Conservation (phyloP, 169 alveolate genomes). For the Theileria equi region DNA sequence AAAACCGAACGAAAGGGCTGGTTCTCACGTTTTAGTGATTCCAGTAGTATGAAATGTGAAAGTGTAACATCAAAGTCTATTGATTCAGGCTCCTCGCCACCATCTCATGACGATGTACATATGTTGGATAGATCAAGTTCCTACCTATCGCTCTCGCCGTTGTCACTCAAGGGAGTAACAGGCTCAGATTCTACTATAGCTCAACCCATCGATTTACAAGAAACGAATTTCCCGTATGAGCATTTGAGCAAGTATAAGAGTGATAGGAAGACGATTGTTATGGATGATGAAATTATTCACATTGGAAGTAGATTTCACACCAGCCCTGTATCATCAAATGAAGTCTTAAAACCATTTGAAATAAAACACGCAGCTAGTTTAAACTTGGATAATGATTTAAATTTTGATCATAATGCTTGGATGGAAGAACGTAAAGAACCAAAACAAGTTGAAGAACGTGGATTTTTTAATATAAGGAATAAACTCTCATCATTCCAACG, state of each 20-base stretch:
- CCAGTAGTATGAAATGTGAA: constrained; percentile 32
- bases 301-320: constrained; percentile 3
- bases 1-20: constrained; percentile 19
- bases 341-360: constrained; percentile 11
- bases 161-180: constrained; percentile 4
- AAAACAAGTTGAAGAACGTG: constrained; percentile 26
- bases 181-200: neutral
- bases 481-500: constrained; percentile 32
- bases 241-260: neutral
- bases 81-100: constrained; percentile 3
- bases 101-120: neutral
- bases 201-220: neutral
- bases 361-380: constrained; percentile 15
- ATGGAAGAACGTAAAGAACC: constrained; percentile 20
- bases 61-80: constrained; percentile 21
- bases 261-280: constrained; percentile 2
- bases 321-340: neutral
- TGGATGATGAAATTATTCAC: constrained; percentile 4
- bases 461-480: constrained; percentile 37
- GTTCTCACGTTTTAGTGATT: constrained; percentile 22
- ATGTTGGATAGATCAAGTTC: constrained; percentile 8
- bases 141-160: constrained; percentile 11
- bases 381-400: neutral
- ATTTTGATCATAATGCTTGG: constrained; percentile 11
- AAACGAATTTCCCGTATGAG: neutral